A percentile compares a stretch with the other conserved stretches of the same genome.
These are phyloP conservation scores for Jatropha curcas DNA, from an alignment of 345 rosid genomes.

Conservation along the genomic window DNA sequence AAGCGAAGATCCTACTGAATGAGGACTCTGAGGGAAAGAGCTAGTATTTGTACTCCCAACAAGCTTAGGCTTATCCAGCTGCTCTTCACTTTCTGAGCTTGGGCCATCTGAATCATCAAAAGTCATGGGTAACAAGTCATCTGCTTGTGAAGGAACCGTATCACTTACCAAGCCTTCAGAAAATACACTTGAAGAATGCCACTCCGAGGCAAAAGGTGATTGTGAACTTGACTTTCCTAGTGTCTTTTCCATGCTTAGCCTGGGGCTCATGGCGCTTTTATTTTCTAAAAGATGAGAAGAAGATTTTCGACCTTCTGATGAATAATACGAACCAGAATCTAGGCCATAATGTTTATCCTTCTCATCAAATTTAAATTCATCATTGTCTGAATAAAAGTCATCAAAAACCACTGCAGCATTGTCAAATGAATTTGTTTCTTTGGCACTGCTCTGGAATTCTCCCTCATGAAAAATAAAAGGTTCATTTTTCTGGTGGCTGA, in stretches of 20 bases:
- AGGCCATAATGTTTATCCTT: slow-evolving; percentile 32
- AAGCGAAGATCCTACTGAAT: slow-evolving; percentile 6
- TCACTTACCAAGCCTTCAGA: slow-evolving; percentile 43
- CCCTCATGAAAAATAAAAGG: slow-evolving; percentile 44
- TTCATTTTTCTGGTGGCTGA: slow-evolving; percentile 35
- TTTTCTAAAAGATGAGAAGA: slow-evolving; percentile 33
- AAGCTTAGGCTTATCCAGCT: slow-evolving; percentile 19
- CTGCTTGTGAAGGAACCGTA: slow-evolving; percentile 39
- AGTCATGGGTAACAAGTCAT: slow-evolving; percentile 41
- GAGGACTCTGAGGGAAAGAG: slow-evolving; percentile 5
- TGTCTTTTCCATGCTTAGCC: slow-evolving; percentile 24
- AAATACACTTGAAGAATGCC: slow-evolving; percentile 33
- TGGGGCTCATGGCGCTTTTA: slow-evolving; percentile 37
- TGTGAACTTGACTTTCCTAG: slow-evolving; percentile 32
- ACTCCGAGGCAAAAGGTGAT: slow-evolving; percentile 37
- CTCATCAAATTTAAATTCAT: slow-evolving; percentile 43
- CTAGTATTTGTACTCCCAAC: slow-evolving; percentile 12
- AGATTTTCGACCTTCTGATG: slow-evolving; percentile 39
- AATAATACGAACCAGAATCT: slow-evolving; percentile 32
- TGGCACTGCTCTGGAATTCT: slow-evolving; percentile 35
- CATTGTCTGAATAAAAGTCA: slow-evolving; percentile 61
- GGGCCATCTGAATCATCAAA: slow-evolving; percentile 51
- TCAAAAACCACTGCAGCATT: slow-evolving; percentile 57
- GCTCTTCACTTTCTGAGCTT: slow-evolving; percentile 23
- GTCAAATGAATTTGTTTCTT: slow-evolving; percentile 30